Evolutionary conservation across 2,329 filamentous ascomycete genomes (phyloP), one percentile per base, ranked within the genome.

Genomic region (Hypoxylon sp.): DNA sequence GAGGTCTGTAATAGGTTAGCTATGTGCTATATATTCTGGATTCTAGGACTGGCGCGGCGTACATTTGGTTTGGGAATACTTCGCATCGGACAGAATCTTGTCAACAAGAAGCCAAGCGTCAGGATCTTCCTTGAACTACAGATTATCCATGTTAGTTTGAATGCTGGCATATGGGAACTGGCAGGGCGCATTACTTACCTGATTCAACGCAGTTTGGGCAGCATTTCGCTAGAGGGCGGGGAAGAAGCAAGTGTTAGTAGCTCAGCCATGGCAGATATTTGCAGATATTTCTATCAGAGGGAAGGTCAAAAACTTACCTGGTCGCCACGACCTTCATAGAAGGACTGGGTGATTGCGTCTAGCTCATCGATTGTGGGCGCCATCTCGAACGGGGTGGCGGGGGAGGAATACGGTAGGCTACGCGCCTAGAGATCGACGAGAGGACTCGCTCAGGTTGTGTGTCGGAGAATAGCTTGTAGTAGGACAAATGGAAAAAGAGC

Each of bases 51-150:
- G 55, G 52, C 54, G 64, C 48, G 71, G 83, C 89, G 75, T 82
- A 94, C 93, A 99, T 84, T 99, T 99, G 65, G 95, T 99, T 80
- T 98, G 93, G 56, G 93, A 89, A 77, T 97, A 97, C 78, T 90
- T 90, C 68, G 95, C 92, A 79, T 97, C 91, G 79, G 94, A 91
- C 67, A 99, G 87, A 75, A 99, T 97, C 82, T 97, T 94, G 78
- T 97, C 95, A 74, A 98, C 95, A 78, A 97, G 88, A 70, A 98
- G 87, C 95, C 95, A 99, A 63, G 95, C 91, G 82, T 99, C 95
- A 61, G 94, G 94, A 75, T 98, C 97, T 83, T 98, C 95, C 80
- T 98, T 98, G 86, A 99, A 99, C 92, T 98, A 67, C 46, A 50
- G 64, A 68, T 56, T 19, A 67, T 22, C 51, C 41, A 19, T 26